phyloP scores from a whole-genome alignment of 2,329 filamentous ascomycete genomes.

The Laburnicola sp. region DNA sequence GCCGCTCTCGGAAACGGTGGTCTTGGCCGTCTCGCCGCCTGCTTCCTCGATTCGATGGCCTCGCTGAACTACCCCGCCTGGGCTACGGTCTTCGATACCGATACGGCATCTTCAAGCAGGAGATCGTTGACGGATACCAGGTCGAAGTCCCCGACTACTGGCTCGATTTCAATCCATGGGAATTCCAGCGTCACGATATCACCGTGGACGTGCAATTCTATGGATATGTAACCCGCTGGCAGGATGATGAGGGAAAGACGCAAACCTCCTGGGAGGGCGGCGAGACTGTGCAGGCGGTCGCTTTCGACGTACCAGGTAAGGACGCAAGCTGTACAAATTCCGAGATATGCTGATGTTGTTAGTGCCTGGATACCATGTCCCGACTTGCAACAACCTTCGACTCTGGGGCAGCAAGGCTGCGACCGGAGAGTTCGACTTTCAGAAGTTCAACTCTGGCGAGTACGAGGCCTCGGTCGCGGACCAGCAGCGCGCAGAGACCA shows the following conservation, averaged over 20 bases:
- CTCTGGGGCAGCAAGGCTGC: constrained; percentile 98
- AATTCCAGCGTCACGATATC: constrained; percentile 94
- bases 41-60: constrained; percentile 94
- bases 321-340: no score
- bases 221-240: constrained; percentile 73
- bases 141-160: constrained; percentile 98
- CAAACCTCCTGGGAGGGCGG: constrained; percentile 84
- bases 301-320: constrained; percentile 74
- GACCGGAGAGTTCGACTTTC: constrained; percentile 97
- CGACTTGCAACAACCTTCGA: constrained; percentile 92
- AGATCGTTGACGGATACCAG: constrained; percentile 97
- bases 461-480: constrained; percentile 98
- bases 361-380: constrained; percentile 86
- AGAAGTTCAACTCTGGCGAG: constrained; percentile 98
- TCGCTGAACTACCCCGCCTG: constrained; percentile 94
- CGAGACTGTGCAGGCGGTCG: constrained; percentile 87
- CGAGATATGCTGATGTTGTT: constrained; percentile 44
- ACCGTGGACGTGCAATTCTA: constrained; percentile 98
- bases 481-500: constrained; percentile 97
- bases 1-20: constrained; percentile 95
- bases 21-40: constrained; percentile 89
- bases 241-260: constrained; percentile 74
- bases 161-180: constrained; percentile 99
- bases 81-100: constrained; percentile 94
- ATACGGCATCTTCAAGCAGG: constrained; percentile 97